Percentiles rank a stretch among this genome's conserved stretches.
Conservation (phyloP, 495 filamentous ascomycete species). For the Parachaetomium inaequale region DNA sequence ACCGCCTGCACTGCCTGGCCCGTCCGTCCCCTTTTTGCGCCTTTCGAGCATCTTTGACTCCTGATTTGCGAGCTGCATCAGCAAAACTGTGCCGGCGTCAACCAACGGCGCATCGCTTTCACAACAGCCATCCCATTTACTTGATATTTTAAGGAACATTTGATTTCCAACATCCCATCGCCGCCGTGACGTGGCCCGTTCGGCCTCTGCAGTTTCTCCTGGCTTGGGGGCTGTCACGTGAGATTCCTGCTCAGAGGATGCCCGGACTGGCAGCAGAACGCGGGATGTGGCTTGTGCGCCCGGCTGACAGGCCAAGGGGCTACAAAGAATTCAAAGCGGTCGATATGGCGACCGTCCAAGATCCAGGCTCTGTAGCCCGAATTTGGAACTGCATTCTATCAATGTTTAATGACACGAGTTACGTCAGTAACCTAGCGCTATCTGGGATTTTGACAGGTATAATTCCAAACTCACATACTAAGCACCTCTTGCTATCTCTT, state of each 20-base stretch:
- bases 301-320: background rate
- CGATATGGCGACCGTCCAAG: too few relatives aligned
- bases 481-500: too few relatives aligned
- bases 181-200: background rate
- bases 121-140: background rate
- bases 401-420: background rate
- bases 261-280: background rate
- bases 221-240: constrained; percentile 2
- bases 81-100: background rate
- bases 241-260: background rate
- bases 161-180: background rate
- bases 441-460: too few relatives aligned
- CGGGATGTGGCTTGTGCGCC: background rate
- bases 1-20: background rate
- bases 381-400: background rate
- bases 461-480: too few relatives aligned
- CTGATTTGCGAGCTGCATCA: constrained; percentile 3
- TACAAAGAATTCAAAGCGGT: background rate
- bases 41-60: background rate
- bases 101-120: background rate
- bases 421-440: background rate
- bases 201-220: background rate
- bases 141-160: background rate
- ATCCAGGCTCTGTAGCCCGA: too few relatives aligned
- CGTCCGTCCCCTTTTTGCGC: background rate